Conservation (phyloP, 257 asterid genomes). For the Nemophila menziesii region DNA sequence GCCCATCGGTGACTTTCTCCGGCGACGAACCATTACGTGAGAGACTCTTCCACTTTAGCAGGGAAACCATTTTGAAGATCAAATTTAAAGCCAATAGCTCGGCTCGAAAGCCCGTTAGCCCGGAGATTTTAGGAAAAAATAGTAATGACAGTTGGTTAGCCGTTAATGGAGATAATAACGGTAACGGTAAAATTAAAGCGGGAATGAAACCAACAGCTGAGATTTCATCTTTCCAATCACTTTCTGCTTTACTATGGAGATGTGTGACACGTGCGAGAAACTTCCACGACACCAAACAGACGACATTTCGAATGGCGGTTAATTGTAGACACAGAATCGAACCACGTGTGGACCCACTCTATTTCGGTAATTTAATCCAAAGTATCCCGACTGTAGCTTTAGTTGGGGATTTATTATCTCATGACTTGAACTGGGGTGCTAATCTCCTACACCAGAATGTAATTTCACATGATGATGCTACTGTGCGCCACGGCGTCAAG, state of each 20-base stretch:
- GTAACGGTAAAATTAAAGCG: conserved; percentile 32
- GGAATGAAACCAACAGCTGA: conserved; percentile 24
- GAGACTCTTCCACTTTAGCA: conserved; percentile 59
- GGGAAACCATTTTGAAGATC: conserved; percentile 54
- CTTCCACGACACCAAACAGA: conserved; percentile 29
- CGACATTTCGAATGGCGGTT: conserved; percentile 92
- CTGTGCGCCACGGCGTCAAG: conserved; percentile 57
- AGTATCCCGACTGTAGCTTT: conserved; percentile 63
- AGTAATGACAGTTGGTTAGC: conserved; percentile 27
- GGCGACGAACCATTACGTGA: conserved; percentile 65
- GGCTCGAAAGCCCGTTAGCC: conserved; percentile 8
- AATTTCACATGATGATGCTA: conserved; percentile 48
- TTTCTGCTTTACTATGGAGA: conserved; percentile 72
- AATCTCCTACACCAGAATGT: conserved; percentile 56
- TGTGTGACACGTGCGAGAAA: conserved; percentile 82
- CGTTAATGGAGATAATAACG: background rate
- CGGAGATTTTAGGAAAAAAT: conserved; percentile 31
- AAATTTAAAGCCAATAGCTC: conserved; percentile 50
- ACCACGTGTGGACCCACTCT: conserved; percentile 54
- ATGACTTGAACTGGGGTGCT: conserved; percentile 61
- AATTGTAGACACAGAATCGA: conserved; percentile 78
- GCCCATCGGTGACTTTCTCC: conserved; percentile 72
- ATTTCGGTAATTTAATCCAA: conserved; percentile 80
- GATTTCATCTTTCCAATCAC: conserved; percentile 85
- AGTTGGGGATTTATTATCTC: conserved; percentile 39